Conservation (phyloP, 2,329 filamentous ascomycete genomes). For the Diaporthe sp. region DNA sequence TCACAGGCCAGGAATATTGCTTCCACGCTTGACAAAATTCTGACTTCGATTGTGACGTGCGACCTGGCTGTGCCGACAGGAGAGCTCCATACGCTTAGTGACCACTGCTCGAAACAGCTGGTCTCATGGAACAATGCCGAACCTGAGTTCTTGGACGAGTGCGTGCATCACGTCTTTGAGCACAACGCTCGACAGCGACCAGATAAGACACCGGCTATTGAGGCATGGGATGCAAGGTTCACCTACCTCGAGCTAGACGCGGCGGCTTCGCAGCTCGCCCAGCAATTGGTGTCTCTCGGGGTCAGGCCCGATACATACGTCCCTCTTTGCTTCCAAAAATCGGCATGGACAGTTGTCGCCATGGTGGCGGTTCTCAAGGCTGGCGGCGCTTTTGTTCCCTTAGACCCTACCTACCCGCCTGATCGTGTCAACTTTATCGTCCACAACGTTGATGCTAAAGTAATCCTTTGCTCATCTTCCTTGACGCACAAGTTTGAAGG, state of each 20-base stretch:
- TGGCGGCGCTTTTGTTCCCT: slow-evolving; percentile 10
- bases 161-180: background rate
- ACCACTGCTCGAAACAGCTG: background rate
- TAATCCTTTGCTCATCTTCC: slow-evolving; percentile 7
- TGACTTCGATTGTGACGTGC: background rate
- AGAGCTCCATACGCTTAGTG: background rate
- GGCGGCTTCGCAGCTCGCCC: background rate
- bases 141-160: slow-evolving; percentile 5
- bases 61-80: background rate
- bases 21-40: background rate
- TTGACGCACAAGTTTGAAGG: background rate
- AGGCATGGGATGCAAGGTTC: slow-evolving; percentile 13
- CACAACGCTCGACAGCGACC: background rate
- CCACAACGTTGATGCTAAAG: slow-evolving; percentile 4
- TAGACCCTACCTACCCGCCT: slow-evolving; percentile 29
- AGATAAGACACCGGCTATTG: background rate
- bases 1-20: slow-evolving; percentile 8
- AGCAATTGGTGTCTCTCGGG: background rate
- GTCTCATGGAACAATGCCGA: slow-evolving; percentile 1
- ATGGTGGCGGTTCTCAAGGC: slow-evolving; percentile 18
- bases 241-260: background rate
- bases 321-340: background rate
- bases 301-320: slow-evolving; percentile 3
- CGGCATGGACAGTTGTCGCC: background rate
- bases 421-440: slow-evolving; percentile 37